Percentiles rank a stretch among this genome's conserved stretches.
These are phyloP conservation scores for Hyparrhenia diplandra DNA, from an alignment of 176 grass and related monocot species.

Conservation along the genomic window DNA sequence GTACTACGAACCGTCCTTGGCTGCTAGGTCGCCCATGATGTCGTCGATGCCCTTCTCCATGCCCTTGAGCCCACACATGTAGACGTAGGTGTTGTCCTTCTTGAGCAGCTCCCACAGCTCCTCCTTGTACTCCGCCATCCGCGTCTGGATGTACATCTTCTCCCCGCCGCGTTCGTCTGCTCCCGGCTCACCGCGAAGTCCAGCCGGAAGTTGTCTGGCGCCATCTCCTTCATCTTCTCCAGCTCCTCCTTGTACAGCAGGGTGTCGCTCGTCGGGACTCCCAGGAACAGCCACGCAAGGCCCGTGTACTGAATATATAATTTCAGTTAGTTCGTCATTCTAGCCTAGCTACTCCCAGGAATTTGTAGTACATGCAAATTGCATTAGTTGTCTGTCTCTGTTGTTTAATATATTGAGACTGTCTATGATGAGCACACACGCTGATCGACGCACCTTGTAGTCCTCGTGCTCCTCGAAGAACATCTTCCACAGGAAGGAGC, in stretches of 20 bases:
- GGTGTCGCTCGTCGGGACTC: constrained; percentile 74
- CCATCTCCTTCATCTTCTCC: constrained; percentile 70
- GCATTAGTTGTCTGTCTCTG: neutral
- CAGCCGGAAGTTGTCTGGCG: constrained; percentile 65
- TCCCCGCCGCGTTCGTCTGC: constrained; percentile 86
- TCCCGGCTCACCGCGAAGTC: constrained; percentile 92
- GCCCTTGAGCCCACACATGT: constrained; percentile 91
- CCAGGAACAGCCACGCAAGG: constrained; percentile 89
- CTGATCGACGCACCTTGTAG: constrained; percentile 50
- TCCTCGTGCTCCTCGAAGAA: constrained; percentile 84
- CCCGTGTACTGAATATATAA: constrained; percentile 55
- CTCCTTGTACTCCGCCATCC: constrained; percentile 83
- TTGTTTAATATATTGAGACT: neutral
- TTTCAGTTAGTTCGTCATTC: neutral
- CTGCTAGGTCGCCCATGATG: constrained; percentile 71
- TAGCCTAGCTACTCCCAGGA: too few relatives aligned
- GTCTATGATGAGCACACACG: neutral
- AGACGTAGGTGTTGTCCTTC: constrained; percentile 93
- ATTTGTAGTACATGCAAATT: too few relatives aligned
- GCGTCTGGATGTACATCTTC: constrained; percentile 99
- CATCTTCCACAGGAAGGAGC: constrained; percentile 91
- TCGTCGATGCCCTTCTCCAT: constrained; percentile 99
- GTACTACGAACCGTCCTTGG: constrained; percentile 43
- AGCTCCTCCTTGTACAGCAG: constrained; percentile 98
- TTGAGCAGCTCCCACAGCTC: constrained; percentile 90